Conservation (phyloP, 139 green algal genomes). For the Coelastrella sp. region DNA sequence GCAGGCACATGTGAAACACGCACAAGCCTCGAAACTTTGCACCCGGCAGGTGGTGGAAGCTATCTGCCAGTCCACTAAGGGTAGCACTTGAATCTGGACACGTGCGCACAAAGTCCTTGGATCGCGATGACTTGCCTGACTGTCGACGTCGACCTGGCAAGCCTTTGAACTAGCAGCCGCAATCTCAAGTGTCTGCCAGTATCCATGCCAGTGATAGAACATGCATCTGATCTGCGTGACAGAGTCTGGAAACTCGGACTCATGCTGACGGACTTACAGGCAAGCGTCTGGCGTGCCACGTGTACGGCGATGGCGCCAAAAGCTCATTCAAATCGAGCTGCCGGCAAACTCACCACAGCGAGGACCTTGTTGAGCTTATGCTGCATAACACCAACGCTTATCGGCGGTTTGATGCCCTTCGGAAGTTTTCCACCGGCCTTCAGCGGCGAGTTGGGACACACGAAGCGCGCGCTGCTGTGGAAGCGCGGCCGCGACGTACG, state of each 20-base stretch:
- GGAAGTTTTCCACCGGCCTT: not conserved
- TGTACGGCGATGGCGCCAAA: not conserved
- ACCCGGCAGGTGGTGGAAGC: not conserved
- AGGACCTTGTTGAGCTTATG: conserved; percentile 29
- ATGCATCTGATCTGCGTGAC: too few relatives aligned
- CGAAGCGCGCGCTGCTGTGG: not conserved
- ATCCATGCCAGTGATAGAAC: too few relatives aligned
- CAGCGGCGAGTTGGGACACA: not conserved
- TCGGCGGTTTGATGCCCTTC: not conserved
- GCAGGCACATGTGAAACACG: not conserved
- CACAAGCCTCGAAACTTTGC: not conserved
- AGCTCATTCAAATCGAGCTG: not conserved
- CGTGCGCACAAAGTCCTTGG: too few relatives aligned
- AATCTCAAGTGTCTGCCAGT: too few relatives aligned
- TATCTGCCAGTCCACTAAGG: not conserved
- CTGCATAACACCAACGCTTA: conserved; percentile 7
- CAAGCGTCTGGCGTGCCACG: not conserved
- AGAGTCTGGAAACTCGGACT: too few relatives aligned
- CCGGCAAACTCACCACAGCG: not conserved
- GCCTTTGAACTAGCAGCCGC: too few relatives aligned
- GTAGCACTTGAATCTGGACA: too few relatives aligned
- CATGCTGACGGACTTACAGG: not conserved
- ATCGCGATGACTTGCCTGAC: too few relatives aligned
- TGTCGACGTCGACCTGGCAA: too few relatives aligned
- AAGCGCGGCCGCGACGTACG: not conserved